phyloP scores from a whole-genome alignment of 2,329 filamentous ascomycete species.

The Sporothrix mexicana region DNA sequence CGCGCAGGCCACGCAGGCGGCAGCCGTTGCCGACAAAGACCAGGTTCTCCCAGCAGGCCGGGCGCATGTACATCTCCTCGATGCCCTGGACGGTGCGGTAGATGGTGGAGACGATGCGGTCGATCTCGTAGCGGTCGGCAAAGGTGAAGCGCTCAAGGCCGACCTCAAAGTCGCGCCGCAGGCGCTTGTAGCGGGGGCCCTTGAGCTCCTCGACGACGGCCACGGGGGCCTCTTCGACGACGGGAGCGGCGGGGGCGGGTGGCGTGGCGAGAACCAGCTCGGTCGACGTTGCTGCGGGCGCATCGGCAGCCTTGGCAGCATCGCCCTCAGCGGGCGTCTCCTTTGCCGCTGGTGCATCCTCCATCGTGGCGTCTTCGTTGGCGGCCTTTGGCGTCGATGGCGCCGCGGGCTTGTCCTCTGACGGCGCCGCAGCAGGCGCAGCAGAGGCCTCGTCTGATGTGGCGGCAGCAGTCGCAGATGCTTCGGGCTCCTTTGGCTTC shows the following conservation, averaged over 20 bases:
- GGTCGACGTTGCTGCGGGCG: constrained; percentile 26
- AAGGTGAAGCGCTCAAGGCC: constrained; percentile 76
- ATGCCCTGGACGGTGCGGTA: constrained; percentile 83
- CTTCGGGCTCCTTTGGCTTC: constrained; percentile 28
- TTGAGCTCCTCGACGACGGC: constrained; percentile 34
- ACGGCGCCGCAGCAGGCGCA: constrained; percentile 1
- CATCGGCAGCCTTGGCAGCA: background rate
- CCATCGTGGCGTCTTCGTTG: constrained; percentile 32
- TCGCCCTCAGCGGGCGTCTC: constrained; percentile 7
- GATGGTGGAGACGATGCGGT: constrained; percentile 82
- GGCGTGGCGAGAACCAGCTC: constrained; percentile 31
- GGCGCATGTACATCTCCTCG: constrained; percentile 81
- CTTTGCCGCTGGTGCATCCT: constrained; percentile 30
- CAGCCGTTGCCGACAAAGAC: constrained; percentile 90
- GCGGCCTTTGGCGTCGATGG: background rate
- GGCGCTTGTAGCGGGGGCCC: constrained; percentile 40
- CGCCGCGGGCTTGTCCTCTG: constrained; percentile 19
- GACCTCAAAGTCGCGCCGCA: constrained; percentile 74
- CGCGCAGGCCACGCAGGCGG: constrained; percentile 77
- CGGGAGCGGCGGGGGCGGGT: constrained; percentile 16
- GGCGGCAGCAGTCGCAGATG: background rate
- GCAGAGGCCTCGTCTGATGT: background rate
- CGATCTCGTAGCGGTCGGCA: constrained; percentile 73
- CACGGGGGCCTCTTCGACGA: constrained; percentile 29
- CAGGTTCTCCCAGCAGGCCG: constrained; percentile 87